Evolutionary conservation across 2,329 filamentous ascomycete genomes (phyloP), one percentile per base, ranked within the genome.

Genomic region (Plenodomus tracheiphilus): DNA sequence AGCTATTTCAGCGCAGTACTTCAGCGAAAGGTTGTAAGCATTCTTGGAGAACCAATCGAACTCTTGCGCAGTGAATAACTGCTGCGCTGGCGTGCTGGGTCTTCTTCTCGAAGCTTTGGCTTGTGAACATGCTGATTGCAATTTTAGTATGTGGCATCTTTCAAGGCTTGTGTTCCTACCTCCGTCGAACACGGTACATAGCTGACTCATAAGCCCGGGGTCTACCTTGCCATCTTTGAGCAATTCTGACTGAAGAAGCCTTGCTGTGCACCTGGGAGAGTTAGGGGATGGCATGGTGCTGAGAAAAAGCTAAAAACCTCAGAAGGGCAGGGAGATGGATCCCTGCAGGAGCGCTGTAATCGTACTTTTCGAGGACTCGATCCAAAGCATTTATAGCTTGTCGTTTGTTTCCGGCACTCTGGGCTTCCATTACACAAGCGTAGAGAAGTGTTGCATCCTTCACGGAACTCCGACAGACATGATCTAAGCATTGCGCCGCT

Each of bases 21-120:
- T 83, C 4, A 93, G 71, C 0, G 85, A 86, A 6, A 91, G 69
- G 57, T 94, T 95, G 75, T 95, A 96, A 1, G 87, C 81, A 54
- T 89, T 93, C 54, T 86, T 86, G 32, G 86, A 87, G 66, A 96
- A 92, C 91, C 91, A 96, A 58, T 92, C 81, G 3, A 95, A 76
- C 60, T 96, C 91, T 2, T 77, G 68, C 0, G 79, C 49, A 0
- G 80, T 82, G 63, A 91, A 91, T 1, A 62, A 43, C 36, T 69
- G 59, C 19, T 67, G 60, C 0, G 79, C 49, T 1, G 79, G 46
- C 25, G 46, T 65, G 77, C 48, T 53, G 72, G 81, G 25, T 72
- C 69, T 8, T 75, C 76, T 16, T 74, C 61, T 35, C 60, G 67
- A 54, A 75, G 75, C 43, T 64, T 75, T 79, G 19, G 77, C 74